Evolutionary conservation across 2,329 filamentous ascomycete species (phyloP), one percentile per base, ranked within the genome.

Genomic region (Metarhizium album): DNA sequence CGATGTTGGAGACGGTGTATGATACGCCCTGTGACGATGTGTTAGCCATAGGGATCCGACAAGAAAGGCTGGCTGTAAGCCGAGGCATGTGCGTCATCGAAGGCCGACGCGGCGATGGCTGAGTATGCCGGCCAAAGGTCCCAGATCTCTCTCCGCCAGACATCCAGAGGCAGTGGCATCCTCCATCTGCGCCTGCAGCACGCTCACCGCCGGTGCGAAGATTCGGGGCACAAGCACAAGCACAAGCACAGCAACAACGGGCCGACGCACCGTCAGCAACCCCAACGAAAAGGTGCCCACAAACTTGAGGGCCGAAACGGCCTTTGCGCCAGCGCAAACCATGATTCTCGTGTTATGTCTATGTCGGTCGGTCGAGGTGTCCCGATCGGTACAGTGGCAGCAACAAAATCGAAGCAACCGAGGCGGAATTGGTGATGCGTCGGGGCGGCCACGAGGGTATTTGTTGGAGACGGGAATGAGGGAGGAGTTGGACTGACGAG

Each of bases 251-350:
- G 49, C 50, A 31, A 47, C 18, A 20, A 47, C 18, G 18, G 35
- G 47, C 11, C 27, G 23, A 74, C 85, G 62, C 79, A 95, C 90
- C 53, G 90, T 95, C 67, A 95, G 72, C 52, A 96, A 78, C 56
- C 91, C 91, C 52, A 96, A 78, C 60, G 86, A 91, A 58, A 95
- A 80, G 48, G 89, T 94, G 63, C 91, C 91, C 59, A 96, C 86
- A 67, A 96, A 95, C 73, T 97, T 96, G 72, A 87, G 82, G 67
- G 86, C 72, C 51, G 87, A 83, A 63, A 95, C 75, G 63, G 56
- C 51, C 47, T 51, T 54, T 42, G 53, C 55, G 49, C 82, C 81
- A 61, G 76, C 82, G 60, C 78, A 80, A 60, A 80, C 75, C 80
- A 89, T 86, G 68, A 27, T 40, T 24, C 20, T 14, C 40, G 8